Base-by-base conservation (phyloP, 179 eudicot species). In the Nepenthes alata region DNA sequence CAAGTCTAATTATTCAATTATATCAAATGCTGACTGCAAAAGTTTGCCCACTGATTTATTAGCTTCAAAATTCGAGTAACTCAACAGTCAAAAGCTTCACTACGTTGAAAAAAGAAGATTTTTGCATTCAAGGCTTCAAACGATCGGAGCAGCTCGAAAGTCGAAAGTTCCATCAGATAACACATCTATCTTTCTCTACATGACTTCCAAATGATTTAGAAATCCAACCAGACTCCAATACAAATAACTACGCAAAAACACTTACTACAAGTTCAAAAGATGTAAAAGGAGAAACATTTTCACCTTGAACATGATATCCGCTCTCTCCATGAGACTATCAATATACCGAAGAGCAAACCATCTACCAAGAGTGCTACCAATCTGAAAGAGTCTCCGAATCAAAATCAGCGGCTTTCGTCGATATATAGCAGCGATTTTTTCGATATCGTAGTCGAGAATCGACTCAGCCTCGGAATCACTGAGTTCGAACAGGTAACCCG, bases 271-370 rank as follows among this genome's bases (percentile, higher is more conserved):
- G 13, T 2, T 25, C n/a, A 12, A 49, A 45, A 6, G 10, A 35
- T 16, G 47, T 54, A 25, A 53, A 15, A 25, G 6, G 1, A 11
- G 1, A 55, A 25, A 14, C 39, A 8, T 6, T 37, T 6, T 66
- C 39, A 91, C 97, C 96, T 91, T 64, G 71, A 91, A 91, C 94
- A 82, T 88, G 52, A 55, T 13, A 58, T 91, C 96, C 2, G 87
- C 69, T 55, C 79, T 84, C 50, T 82, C 89, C 65, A 66, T 75
- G 15, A 84, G 59, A 11, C 74, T 72, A 55, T 91, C 97, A 38
- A 82, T 48, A 60, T 78, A 91, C 25, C 97, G 70, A 62, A 73
- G 61, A 3, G 67, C 85, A 57, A 85, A 81, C 97, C 97, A 91
- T 59, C 59, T 75, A 47, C 97, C 97, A 3, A 91, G 74, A 11